These are phyloP conservation scores for Thalassiosira livingstoniorum DNA, from an alignment of 352 stramenopile species.

Conservation along the genomic window DNA sequence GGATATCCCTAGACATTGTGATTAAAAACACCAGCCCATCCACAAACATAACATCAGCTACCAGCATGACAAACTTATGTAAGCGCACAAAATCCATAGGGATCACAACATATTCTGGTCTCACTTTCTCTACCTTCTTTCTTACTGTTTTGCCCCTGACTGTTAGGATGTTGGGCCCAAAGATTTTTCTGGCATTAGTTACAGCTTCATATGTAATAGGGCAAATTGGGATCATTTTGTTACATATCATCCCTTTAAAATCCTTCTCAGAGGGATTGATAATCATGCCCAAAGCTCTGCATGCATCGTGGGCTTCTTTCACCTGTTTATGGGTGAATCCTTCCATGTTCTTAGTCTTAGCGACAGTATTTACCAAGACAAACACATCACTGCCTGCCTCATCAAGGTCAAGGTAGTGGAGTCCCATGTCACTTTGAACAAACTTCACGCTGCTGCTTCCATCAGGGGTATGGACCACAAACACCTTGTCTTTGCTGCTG, in stretches of 20 bases:
- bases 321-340: slow-evolving; percentile 2
- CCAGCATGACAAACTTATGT: slow-evolving; percentile 32
- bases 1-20: slow-evolving; percentile 21
- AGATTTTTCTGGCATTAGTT: slow-evolving; percentile 49
- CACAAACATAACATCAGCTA: slow-evolving; percentile 56
- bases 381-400: too few relatives aligned
- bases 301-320: not conserved
- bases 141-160: slow-evolving; percentile 46
- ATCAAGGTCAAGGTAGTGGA: too few relatives aligned
- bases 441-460: too few relatives aligned
- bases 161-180: slow-evolving; percentile 36
- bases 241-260: slow-evolving; percentile 21
- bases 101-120: slow-evolving; percentile 20
- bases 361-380: too few relatives aligned
- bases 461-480: too few relatives aligned
- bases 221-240: slow-evolving; percentile 46
- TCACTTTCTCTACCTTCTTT: not conserved
- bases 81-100: slow-evolving; percentile 24
- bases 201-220: slow-evolving; percentile 42
- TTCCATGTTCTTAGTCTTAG: not conserved
- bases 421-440: too few relatives aligned
- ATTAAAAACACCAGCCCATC: slow-evolving; percentile 60
- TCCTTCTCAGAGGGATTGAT: slow-evolving; percentile 4
- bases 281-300: slow-evolving; percentile 28
- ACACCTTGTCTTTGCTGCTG: too few relatives aligned